Conservation (phyloP, 2,329 filamentous ascomycete species). For the Claviceps sp. region DNA sequence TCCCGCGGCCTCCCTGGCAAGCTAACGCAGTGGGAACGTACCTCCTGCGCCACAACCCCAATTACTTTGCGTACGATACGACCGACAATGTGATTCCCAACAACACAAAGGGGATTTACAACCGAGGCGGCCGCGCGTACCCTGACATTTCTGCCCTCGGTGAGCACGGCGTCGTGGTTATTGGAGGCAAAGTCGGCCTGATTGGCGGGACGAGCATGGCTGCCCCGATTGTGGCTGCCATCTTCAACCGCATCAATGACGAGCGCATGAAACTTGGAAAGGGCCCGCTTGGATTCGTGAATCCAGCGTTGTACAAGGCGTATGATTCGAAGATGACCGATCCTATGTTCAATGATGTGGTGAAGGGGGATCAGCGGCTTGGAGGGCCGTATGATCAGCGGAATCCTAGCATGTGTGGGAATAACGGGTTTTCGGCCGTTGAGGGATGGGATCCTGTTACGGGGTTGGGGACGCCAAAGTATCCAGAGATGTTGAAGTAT, state of each 20-base stretch:
- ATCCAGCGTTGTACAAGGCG: conserved; percentile 17
- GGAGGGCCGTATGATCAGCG: conserved; percentile 5
- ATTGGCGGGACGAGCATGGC: conserved; percentile 35
- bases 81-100: conserved; percentile 8
- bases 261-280: conserved; percentile 17
- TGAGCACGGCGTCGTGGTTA: conserved; percentile 28
- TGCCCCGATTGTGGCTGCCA: conserved; percentile 20
- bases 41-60: conserved; percentile 7
- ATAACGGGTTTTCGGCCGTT: conserved; percentile 10
- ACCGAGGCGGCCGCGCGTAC: conserved; percentile 32
- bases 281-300: conserved; percentile 20
- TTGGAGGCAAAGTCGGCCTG: conserved; percentile 27
- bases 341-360: conserved; percentile 9
- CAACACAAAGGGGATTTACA: conserved; percentile 20
- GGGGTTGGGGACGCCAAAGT: conserved; percentile 10
- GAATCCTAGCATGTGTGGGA: conserved; percentile 8
- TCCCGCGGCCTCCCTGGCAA: conserved; percentile 34
- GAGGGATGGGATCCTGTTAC: conserved; percentile 11
- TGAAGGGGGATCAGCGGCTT: conserved; percentile 8
- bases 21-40: conserved; percentile 12
- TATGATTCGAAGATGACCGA: not conserved
- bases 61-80: conserved; percentile 9
- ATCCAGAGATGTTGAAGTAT: conserved; percentile 25
- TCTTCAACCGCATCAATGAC: conserved; percentile 20
- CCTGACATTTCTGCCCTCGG: conserved; percentile 35